Base-by-base conservation (phyloP, 1,139 yeast species). In the Hyphopichia wangnamkhiaoensis region DNA sequence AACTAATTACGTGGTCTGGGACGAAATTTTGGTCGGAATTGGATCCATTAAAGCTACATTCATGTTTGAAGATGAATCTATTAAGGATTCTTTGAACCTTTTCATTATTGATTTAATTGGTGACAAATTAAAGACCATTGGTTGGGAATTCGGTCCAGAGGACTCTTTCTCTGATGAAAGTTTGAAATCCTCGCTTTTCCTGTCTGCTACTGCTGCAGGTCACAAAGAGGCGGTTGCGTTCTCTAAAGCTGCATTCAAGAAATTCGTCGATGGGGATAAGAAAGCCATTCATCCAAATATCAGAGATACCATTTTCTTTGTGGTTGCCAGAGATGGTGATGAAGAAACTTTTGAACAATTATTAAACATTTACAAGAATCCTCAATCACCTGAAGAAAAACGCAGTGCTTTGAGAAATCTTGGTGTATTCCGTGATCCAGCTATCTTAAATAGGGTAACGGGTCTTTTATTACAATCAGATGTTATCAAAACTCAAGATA, bases 261-360 rank as follows among this genome's bases (percentile, higher is more conserved):
- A 71, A 35, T 88, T 74, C 55, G 63, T 77, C 34, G 68, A 68
- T 18, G 96, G 95, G 45, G 84, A 87, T 49, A 73, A 71, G 49
- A 63, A 70, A 42, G 89, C 93, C 15, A 74, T 91, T 48, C 84
- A 89, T 63, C 94, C 97, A 49, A 84, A 90, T 65, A 68, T 91
- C 54, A 82, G 90, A 65, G 77, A 78, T 6, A 59, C 87, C 10
- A 81, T 93, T 33, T 91, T 87, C 64, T 67, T 65, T 39, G 65
- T 80, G 16, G 87, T 79, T 51, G 91, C 95, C 36, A 73, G 76
- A 54, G 61, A 66, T 40, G 96, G 95, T 46, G 82, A 80, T 44
- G 74, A 61, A 41, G 65, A 73, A 33, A 80, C 81, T 46, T 89
- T 79, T 63, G 83, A 88, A 34, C 75, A 79, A 49, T 63, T 91